Evolutionary conservation across 768 basidiomycete species (phyloP).

Genomic region (Asterophora lycoperdoides): DNA sequence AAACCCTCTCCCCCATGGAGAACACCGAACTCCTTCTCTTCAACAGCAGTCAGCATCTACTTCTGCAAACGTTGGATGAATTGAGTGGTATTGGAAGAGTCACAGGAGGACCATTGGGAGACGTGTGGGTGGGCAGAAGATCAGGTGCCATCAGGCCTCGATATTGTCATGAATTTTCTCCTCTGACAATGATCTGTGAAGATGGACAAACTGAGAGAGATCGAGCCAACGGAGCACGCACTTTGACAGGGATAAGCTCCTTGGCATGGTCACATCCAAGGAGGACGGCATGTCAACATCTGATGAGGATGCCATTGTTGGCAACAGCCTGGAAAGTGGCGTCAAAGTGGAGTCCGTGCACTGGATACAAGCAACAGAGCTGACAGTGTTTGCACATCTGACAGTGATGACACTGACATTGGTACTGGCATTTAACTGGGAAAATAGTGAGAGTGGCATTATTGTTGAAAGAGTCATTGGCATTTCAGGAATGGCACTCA

Average conservation of each 20-base stretch:
- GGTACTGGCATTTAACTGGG: slow-evolving; percentile 37
- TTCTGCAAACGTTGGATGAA: slow-evolving; percentile 47
- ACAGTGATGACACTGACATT: slow-evolving; percentile 28
- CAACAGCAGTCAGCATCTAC: slow-evolving; percentile 23
- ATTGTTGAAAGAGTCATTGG: slow-evolving; percentile 26
- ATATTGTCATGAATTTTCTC: slow-evolving; percentile 25
- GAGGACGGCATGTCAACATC: slow-evolving; percentile 6
- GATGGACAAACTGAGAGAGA: slow-evolving; percentile 32
- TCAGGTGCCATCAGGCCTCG: slow-evolving; percentile 48
- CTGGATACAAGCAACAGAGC: slow-evolving; percentile 19
- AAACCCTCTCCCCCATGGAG: slow-evolving; percentile 23
- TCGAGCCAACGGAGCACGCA: neutral
- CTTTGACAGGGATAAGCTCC: slow-evolving; percentile 21
- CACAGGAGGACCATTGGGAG: slow-evolving; percentile 30
- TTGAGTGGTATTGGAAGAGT: slow-evolving; percentile 38
- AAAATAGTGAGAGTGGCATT: slow-evolving; percentile 29
- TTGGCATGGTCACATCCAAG: slow-evolving; percentile 8
- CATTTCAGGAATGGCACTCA: slow-evolving; percentile 44
- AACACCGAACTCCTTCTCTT: slow-evolving; percentile 32
- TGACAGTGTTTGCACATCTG: slow-evolving; percentile 31
- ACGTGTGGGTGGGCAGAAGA: slow-evolving; percentile 33
- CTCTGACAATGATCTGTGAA: slow-evolving; percentile 31
- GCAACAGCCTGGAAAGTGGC: slow-evolving; percentile 7
- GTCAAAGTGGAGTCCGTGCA: slow-evolving; percentile 2
- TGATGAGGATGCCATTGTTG: slow-evolving; percentile 6